Conservation (phyloP, 805 yeast genomes). For the Sungouiella thailandica region DNA sequence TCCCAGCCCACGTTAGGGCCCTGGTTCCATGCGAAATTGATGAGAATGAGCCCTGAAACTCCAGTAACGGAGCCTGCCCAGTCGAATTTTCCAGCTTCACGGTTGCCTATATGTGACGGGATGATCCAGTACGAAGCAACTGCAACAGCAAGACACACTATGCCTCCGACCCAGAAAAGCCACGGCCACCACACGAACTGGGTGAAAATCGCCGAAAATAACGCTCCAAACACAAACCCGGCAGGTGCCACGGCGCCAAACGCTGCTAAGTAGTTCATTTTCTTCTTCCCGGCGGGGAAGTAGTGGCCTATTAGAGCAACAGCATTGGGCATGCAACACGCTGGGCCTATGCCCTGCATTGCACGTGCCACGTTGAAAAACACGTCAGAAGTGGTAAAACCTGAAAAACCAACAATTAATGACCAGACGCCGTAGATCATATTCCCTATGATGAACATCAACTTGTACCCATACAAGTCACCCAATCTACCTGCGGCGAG, state of each 20-base stretch:
- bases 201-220: constrained; percentile 23
- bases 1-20: constrained; percentile 19
- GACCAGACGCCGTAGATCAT: constrained; percentile 20
- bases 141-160: constrained; percentile 14
- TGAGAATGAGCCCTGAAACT: constrained; percentile 13
- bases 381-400: constrained; percentile 17
- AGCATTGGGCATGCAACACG: constrained; percentile 31
- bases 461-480: constrained; percentile 32
- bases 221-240: constrained; percentile 27
- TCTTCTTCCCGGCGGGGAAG: constrained; percentile 21
- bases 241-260: constrained; percentile 34
- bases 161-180: constrained; percentile 26
- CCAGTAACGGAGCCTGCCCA: constrained; percentile 19
- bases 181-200: constrained; percentile 33
- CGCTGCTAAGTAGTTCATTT: constrained; percentile 21
- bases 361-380: constrained; percentile 28
- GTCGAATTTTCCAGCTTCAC: constrained; percentile 18
- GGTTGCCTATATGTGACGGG: constrained; percentile 23
- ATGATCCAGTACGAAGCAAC: constrained; percentile 20
- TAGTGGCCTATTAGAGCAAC: constrained; percentile 28
- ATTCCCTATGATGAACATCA: constrained; percentile 22
- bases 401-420: constrained; percentile 23
- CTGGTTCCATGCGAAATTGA: constrained; percentile 18
- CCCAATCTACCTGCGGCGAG: constrained; percentile 31
- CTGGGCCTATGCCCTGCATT: constrained; percentile 32